Evolutionary conservation across 176 grass and related monocot species (phyloP), one percentile per base, ranked within the genome.

Genomic region (Oropetium thomaeum): DNA sequence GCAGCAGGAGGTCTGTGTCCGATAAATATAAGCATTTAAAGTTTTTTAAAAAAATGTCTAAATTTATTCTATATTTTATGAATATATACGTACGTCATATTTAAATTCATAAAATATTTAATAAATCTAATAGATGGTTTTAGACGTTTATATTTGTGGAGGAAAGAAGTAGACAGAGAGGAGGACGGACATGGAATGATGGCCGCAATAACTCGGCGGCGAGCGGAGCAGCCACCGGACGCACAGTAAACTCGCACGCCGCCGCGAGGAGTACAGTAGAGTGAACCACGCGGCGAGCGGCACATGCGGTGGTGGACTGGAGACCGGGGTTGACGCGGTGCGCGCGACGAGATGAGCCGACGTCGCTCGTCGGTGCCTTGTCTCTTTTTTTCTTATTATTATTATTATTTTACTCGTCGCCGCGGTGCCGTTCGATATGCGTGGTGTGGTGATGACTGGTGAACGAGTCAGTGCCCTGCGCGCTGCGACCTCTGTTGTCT

Each of bases 181-280:
- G n/a, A n/a, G 57, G 58, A 62, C 33, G 44, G 69, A 70, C 68
- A 37, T 5, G 68, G 45, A 73, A 26, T 73, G 37, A 58, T 30
- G 71, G 54, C 71, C 38, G 38, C 27, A 59, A 29, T 74, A 43
- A 59, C 70, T 28, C 71, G 53, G 53, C 53, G 28, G 16, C 71
- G 10, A 58, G 32, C 13, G 48, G 32, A 14, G 7, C 9, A 26
- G 52, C 43, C 25, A 33, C 41, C 26, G 25, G 14, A 8, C 35
- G 25, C 28, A 30, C 58, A 31, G 57, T 15, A 2, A 4, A 15
- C 45, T 38, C 35, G 58, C 58, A 60, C 58, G 27, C 58, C 58
- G 37, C 52, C 51, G 53, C 23, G 17, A 13, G 35, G 23, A 13
- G 35, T 41, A 27, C 71, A 0, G 71, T 1, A 30, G 35, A 27